Percentiles rank a stretch among this genome's conserved stretches.
phyloP scores from a whole-genome alignment of 176 grass and related monocot species.

The Coix lacrymajobi region DNA sequence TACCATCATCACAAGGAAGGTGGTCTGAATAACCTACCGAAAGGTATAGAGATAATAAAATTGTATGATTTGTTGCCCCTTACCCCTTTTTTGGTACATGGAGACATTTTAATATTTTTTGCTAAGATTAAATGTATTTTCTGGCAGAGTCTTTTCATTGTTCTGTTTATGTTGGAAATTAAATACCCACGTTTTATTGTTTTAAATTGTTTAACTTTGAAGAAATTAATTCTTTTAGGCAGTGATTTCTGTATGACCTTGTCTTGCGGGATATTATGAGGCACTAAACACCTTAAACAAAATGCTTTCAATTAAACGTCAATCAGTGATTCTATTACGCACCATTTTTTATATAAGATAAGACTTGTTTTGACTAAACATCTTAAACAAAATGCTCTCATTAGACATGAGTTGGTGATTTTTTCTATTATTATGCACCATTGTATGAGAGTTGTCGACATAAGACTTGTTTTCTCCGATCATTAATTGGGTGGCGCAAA shows the following conservation, averaged over 20 bases:
- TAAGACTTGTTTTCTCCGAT: neutral
- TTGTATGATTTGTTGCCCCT: neutral
- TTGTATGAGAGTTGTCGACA: neutral
- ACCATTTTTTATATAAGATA: neutral
- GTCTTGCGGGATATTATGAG: neutral
- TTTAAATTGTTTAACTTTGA: neutral
- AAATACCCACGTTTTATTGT: neutral
- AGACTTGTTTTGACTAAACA: neutral
- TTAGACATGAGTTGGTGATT: neutral
- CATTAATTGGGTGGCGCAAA: neutral
- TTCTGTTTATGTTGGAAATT: neutral
- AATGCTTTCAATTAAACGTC: neutral
- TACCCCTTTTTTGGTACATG: neutral
- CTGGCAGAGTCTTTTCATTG: neutral
- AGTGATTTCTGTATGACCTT: neutral
- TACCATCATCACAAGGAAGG: slow-evolving; percentile 81
- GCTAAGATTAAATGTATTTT: neutral
- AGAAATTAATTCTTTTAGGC: neutral
- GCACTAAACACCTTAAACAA: neutral
- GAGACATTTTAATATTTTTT: neutral
- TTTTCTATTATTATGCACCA: neutral
- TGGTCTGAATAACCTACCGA: slow-evolving; percentile 13
- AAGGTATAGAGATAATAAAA: slow-evolving; percentile 30
- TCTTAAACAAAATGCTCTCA: neutral
- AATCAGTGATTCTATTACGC: neutral